Conservation (phyloP, 768 basidiomycete genomes). For the Russula earlei region DNA sequence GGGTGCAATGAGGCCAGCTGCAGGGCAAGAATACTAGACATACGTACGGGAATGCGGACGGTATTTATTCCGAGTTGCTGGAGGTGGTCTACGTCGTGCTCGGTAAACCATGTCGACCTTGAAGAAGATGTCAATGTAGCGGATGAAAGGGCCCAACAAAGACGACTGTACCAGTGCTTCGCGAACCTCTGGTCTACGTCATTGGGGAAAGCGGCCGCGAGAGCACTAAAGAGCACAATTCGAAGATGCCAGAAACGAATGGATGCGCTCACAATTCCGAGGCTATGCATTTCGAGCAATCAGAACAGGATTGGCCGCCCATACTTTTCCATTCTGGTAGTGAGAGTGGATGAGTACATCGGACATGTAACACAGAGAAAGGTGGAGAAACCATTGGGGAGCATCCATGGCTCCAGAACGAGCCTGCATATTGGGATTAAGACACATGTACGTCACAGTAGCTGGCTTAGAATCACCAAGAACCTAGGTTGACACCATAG, state of each 20-base stretch:
- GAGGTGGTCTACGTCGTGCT: conserved; percentile 48
- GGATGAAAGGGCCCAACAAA: background rate
- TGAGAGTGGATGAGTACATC: background rate
- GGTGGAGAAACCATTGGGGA: conserved; percentile 43
- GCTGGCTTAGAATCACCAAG: conserved; percentile 34
- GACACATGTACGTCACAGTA: background rate
- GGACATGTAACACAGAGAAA: background rate
- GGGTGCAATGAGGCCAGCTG: background rate
- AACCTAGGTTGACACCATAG: conserved; percentile 65
- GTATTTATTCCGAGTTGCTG: conserved; percentile 55
- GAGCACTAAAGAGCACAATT: conserved; percentile 33
- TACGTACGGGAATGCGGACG: conserved; percentile 61
- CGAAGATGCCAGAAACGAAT: conserved; percentile 28
- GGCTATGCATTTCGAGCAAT: conserved; percentile 54
- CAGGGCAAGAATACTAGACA: background rate
- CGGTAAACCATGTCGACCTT: conserved; percentile 65
- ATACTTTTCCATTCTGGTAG: conserved; percentile 55
- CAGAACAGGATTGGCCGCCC: conserved; percentile 56
- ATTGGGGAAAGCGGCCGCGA: conserved; percentile 49
- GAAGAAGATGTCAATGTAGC: background rate
- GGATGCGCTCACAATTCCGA: conserved; percentile 49
- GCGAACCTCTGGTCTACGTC: conserved; percentile 47
- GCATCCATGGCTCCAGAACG: conserved; percentile 75
- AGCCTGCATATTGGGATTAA: conserved; percentile 39
- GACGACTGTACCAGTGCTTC: conserved; percentile 44